Evolutionary conservation across 1,284 basidiomycete species (phyloP).

Genomic region (Rhodotorula sp.): DNA sequence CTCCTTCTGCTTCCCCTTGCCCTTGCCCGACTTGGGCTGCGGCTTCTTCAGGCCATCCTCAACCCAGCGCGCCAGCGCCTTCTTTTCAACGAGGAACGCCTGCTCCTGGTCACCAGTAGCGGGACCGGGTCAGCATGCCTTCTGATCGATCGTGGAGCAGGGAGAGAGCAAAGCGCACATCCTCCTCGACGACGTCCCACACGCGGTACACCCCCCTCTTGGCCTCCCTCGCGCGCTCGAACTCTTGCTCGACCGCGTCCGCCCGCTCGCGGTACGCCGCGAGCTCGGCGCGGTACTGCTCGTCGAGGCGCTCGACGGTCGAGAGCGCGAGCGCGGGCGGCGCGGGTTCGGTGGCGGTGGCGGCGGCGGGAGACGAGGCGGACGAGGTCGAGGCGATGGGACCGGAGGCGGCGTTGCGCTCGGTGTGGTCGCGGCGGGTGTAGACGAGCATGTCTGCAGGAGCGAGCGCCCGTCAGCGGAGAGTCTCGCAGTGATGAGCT

Average conservation of each 20-base stretch:
- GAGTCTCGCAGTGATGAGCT: too few species aligned
- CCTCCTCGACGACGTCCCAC: slow-evolving; percentile 62
- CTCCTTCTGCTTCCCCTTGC: not conserved
- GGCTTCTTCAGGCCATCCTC: slow-evolving; percentile 30
- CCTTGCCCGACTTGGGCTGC: slow-evolving; percentile 8
- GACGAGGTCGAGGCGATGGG: not conserved
- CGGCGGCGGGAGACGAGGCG: not conserved
- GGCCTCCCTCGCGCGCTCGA: slow-evolving; percentile 58
- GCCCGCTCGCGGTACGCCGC: slow-evolving; percentile 53
- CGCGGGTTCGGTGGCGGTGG: slow-evolving; percentile 27
- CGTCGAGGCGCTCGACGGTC: slow-evolving; percentile 63
- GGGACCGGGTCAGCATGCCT: not conserved
- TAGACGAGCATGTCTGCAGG: slow-evolving; percentile 85
- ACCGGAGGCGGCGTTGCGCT: not conserved
- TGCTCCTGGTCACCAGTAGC: slow-evolving; percentile 52
- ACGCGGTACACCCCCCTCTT: slow-evolving; percentile 64
- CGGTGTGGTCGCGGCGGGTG: slow-evolving; percentile 52
- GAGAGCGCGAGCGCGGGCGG: slow-evolving; percentile 61
- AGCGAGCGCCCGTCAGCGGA: not conserved
- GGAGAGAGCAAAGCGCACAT: slow-evolving; percentile 53
- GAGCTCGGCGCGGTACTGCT: slow-evolving; percentile 60
- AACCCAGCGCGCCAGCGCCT: slow-evolving; percentile 65
- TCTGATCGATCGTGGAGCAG: not conserved
- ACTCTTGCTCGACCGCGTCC: slow-evolving; percentile 48
- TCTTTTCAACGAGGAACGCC: slow-evolving; percentile 61